Conservation (phyloP, 257 asterid species). For the Plantago elongata region DNA sequence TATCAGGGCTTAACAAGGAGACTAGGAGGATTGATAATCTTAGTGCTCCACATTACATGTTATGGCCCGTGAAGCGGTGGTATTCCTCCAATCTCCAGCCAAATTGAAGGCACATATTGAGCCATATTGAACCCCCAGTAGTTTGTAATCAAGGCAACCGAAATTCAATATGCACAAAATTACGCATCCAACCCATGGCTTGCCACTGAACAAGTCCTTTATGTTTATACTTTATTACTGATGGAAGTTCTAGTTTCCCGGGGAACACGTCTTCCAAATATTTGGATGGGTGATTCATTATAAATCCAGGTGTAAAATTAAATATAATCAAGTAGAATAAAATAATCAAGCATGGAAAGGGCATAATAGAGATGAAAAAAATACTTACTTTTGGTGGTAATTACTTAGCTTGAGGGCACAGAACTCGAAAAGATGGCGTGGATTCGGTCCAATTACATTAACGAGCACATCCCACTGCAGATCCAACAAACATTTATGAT, state of each 20-base stretch:
- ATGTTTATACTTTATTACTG: too few relatives aligned
- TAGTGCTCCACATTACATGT: not conserved
- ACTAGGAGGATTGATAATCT: not conserved
- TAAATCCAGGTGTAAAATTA: not conserved
- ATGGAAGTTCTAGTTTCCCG: not conserved
- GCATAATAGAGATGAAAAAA: conserved; percentile 13
- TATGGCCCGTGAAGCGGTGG: not conserved
- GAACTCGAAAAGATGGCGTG: conserved; percentile 92
- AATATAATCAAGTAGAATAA: not conserved
- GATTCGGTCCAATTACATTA: conserved; percentile 73
- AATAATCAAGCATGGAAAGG: not conserved
- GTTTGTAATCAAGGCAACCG: too few relatives aligned
- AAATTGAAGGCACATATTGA: not conserved
- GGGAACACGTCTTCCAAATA: not conserved
- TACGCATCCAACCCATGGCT: too few relatives aligned
- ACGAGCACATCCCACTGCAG: conserved; percentile 76
- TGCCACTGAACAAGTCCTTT: too few relatives aligned
- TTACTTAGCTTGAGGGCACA: conserved; percentile 75
- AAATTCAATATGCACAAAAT: too few relatives aligned
- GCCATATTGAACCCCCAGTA: too few relatives aligned
- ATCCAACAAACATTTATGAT: conserved; percentile 22
- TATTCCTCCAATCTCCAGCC: not conserved
- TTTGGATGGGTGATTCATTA: not conserved
- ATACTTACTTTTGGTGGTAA: conserved; percentile 66
- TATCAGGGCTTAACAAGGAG: not conserved